Evolutionary conservation across 169 alveolate genomes (phyloP), one percentile per base, ranked within the genome.

Genomic region (Cryptosporidium ryanae): DNA sequence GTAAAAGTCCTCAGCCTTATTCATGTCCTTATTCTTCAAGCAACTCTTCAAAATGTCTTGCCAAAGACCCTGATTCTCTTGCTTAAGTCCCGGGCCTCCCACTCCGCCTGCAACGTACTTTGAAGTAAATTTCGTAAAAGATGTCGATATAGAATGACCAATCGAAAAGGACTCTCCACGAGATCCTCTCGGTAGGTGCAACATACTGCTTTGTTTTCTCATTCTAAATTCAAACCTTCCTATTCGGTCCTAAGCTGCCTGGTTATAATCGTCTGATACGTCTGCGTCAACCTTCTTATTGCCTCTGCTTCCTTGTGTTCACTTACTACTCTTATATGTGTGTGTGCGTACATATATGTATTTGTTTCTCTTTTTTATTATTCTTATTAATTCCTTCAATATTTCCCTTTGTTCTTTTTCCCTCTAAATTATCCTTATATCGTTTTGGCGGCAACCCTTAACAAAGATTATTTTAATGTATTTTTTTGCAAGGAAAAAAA

Each of bases 201-300:
- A 23, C 13, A 59, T 38, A 32, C 87, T 76, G 43, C 70, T 76
- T 59, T 76, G 87, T 59, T 76, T 76, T 65, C 87, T 76, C 87
- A 76, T 76, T 21, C 52, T 61, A 31, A 2, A 6, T 54, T 54
- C 6, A 21, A 21, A 54, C 13, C 21, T 13, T 18, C 46, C 46
- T 38, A 38, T 10, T 38, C 8, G 8, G 46, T 38, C 46, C 8
- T 10, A 38, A 38, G 46, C 8, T 38, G 46, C 46, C 8, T 38
- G 13, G 46, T 38, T 38, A 6, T 38, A 38, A 10, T 38, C 1
- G 46, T 38, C 3, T 38, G 1, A 10, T 38, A 38, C 46, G 3
- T 38, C 46, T 0, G 46, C 46, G 1, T 6, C 2, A 34, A 38
- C 3, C 3, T 10, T 38, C 46, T 4, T 38, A 10, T 38, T 6